Evolutionary conservation across 2,329 filamentous ascomycete species (phyloP), one percentile per base, ranked within the genome.

Genomic region (Tolypocladium inflatum): DNA sequence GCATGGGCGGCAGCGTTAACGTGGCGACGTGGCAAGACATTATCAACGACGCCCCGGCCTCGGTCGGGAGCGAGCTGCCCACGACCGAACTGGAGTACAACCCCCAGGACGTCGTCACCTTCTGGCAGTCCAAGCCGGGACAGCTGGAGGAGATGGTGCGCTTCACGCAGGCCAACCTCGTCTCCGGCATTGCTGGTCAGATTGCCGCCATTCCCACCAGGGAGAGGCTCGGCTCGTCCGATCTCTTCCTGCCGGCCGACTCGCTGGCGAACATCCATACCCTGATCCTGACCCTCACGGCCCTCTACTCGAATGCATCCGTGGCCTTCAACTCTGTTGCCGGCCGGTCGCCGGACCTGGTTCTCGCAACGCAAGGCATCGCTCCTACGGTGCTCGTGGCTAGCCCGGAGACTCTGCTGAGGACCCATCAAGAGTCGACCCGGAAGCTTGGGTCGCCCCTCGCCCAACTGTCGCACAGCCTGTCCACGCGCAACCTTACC

Each of bases 21-120:
- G 89, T 97, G 19, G 83, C 86, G n/a, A 94, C 93, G 17, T 99
- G 93, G 92, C 90, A 96, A 67, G 90, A 97, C 60, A 82, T 97
- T 56, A 76, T 97, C 33, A 84, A 88, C 63, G 89, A 94, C 61
- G 80, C 81, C 63, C 83, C 85, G 21, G 74, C 77, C 35, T 77
- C 76, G 57, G 79, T 82, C 42, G 82, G 80, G 48, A 75, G 75
- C 9, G 83, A 90, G 23, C 78, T 96, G 15, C 90, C 90, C 1
- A 73, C 80, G 11, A 73, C 82, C 55, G 82, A 85, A 45, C 80
- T 79, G 30, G 82, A 81, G 58, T 69, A 72, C 30, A 73, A 77
- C 45, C 74, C 81, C 4, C 77, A 78, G 58, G 81, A 85, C 54
- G 69, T 89, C 17, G 76, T 90, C 52, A 80, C 85, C 43, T 87